Evolutionary conservation across 192 early-diverging fungal genomes (phyloP), one percentile per base, ranked within the genome.

Genomic region (Linnemannia hyalina): DNA sequence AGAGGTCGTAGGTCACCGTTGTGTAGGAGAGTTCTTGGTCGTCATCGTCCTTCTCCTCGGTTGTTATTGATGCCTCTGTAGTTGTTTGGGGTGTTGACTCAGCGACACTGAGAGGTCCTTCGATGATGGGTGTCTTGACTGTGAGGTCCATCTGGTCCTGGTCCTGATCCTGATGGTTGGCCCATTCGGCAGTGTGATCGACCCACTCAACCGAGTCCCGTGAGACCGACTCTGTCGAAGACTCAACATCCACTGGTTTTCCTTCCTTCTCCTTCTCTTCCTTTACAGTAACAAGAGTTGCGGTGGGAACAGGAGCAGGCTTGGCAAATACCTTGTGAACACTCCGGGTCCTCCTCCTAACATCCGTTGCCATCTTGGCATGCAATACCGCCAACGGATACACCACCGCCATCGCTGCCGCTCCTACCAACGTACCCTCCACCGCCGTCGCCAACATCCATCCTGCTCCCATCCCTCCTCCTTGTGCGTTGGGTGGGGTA

Each of bases 311-410:
- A 16, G 16, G 6, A 52, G 70, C 22, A 10, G 40, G 38, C 32
- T 41, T 52, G 3, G 23, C 42, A n/a, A 26, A 35, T 15, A 46
- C 16, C 11, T 36, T 68, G n/a, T 15, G 9, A 42, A 46, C 32
- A 38, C 47, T 16, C 38, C 42, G 72, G 9, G 73, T 75, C 18
- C 54, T 38, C 13, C 83, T 46, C 13, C 77, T 46, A 10, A 85
- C 69, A 74, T 85, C 83, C 6, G 78, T 80, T 3, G 83, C 73
- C 78, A 85, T 80, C 60, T 65, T 76, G n/a, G 83, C 69, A 22
- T 77, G 60, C 15, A 85, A 38, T 6, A 52, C 32, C 9, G 78
- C 46, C 8, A 85, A n/a, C 1, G 83, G 83, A 40, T 80, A 80
- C 4, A 80, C 69, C 6, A 49, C 74, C 5, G 76, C 23, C 23